Conservation (phyloP, 345 rosid species). For the Xanthoceras sorbifolium region DNA sequence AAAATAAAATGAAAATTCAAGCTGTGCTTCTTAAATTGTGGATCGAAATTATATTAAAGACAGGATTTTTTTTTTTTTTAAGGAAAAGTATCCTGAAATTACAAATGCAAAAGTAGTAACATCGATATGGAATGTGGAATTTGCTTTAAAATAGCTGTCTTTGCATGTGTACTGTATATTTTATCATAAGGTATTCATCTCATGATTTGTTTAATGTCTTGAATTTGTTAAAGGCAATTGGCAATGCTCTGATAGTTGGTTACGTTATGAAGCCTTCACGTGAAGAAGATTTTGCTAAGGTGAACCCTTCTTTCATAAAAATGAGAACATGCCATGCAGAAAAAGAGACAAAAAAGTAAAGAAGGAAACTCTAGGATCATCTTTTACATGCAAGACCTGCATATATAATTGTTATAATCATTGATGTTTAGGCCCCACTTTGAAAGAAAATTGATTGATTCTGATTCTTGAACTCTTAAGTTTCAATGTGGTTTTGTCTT, state of each 20-base stretch:
- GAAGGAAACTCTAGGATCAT: neutral
- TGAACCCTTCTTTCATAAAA: conserved; percentile 29
- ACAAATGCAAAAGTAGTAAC: neutral
- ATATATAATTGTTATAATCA: neutral
- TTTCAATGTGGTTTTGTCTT: neutral
- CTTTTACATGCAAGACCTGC: too few species aligned
- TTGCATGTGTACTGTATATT: neutral
- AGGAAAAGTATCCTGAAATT: neutral
- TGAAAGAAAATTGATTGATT: neutral
- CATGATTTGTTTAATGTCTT: conserved; percentile 1
- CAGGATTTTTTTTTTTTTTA: neutral
- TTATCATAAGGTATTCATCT: neutral
- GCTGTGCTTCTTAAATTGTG: neutral
- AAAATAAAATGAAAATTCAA: neutral
- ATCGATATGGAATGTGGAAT: neutral
- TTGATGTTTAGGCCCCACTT: neutral
- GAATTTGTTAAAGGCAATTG: conserved; percentile 53
- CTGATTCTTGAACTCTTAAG: neutral
- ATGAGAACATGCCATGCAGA: neutral
- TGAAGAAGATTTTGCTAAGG: conserved; percentile 86
- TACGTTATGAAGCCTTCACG: conserved; percentile 93
- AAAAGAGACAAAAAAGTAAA: neutral
- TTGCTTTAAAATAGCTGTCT: neutral
- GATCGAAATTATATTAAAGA: neutral
- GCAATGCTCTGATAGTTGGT: conserved; percentile 58